Evolutionary conservation across 176 grass and related monocot genomes (phyloP).

Genomic region (Triticum dicoccoides): DNA sequence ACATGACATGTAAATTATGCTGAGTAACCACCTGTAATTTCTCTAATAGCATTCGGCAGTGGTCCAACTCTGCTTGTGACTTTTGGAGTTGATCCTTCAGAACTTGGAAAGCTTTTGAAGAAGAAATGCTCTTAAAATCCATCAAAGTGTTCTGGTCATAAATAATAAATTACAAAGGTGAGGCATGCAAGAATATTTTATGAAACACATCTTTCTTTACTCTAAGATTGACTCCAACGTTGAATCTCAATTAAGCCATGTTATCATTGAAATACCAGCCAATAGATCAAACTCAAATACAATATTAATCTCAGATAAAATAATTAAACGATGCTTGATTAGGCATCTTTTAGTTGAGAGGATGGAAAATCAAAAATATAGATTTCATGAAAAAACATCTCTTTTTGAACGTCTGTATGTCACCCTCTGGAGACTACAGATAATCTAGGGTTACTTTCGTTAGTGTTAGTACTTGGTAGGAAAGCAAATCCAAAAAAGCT

Average conservation of each 20-base stretch:
- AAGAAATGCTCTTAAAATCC: slow-evolving; percentile 75
- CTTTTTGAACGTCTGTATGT: neutral
- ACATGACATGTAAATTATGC: slow-evolving; percentile 42
- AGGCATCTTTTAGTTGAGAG: neutral
- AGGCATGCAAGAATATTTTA: neutral
- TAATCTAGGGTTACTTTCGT: neutral
- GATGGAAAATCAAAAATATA: neutral
- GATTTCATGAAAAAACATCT: neutral
- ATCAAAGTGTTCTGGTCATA: slow-evolving; percentile 71
- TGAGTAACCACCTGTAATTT: slow-evolving; percentile 98
- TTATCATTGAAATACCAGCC: neutral
- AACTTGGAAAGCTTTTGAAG: slow-evolving; percentile 74
- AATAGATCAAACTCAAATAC: neutral
- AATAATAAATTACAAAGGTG: neutral
- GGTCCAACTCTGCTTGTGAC: slow-evolving; percentile 65
- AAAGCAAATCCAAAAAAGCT: neutral
- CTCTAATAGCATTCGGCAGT: slow-evolving; percentile 48
- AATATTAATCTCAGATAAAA: neutral
- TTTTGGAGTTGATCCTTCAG: slow-evolving; percentile 65
- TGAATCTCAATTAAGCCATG: neutral
- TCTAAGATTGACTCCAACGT: neutral
- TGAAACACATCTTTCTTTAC: neutral
- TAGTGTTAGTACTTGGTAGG: neutral
- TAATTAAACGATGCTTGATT: neutral
- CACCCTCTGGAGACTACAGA: neutral